A percentile compares a stretch with the other conserved stretches of the same genome.
Conservation (phyloP, 2,329 filamentous ascomycete species). For the Phialophora chinensis region DNA sequence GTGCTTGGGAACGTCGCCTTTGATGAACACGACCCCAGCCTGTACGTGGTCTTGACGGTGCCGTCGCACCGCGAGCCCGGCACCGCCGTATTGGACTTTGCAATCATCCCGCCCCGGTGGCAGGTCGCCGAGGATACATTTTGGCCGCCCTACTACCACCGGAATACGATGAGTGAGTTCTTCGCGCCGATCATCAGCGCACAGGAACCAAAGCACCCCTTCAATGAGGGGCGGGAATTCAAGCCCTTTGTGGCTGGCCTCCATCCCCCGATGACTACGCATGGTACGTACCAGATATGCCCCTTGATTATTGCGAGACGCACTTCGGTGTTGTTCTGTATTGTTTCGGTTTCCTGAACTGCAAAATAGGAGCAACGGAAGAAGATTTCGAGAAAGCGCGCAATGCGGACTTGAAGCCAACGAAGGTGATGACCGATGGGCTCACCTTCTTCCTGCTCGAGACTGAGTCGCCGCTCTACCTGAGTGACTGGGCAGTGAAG, state of each 20-base stretch:
- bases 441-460: conserved; percentile 30
- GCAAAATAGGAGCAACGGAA: conserved; percentile 3
- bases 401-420: conserved; percentile 12
- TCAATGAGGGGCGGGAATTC: conserved; percentile 21
- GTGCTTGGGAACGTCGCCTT: conserved; percentile 49
- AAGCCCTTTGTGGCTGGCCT: conserved; percentile 16
- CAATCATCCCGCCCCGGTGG: conserved; percentile 51
- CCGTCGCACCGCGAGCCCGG: conserved; percentile 43
- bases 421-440: conserved; percentile 29
- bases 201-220: conserved; percentile 21
- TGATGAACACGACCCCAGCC: conserved; percentile 51
- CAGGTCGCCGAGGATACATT: conserved; percentile 49
- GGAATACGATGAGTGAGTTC: conserved; percentile 48
- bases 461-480: conserved; percentile 30
- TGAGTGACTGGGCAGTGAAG: conserved; percentile 30
- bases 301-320: neutral
- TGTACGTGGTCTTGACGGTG: conserved; percentile 51
- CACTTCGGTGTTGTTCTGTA: neutral
- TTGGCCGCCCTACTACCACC: conserved; percentile 52
- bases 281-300: conserved; percentile 22
- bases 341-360: neutral
- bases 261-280: conserved; percentile 14
- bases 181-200: conserved; percentile 27
- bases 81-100: conserved; percentile 46
- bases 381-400: conserved; percentile 15